Evolutionary conservation across 768 basidiomycete species (phyloP), one percentile per base, ranked within the genome.

Genomic region (Daedaleopsis nitida): DNA sequence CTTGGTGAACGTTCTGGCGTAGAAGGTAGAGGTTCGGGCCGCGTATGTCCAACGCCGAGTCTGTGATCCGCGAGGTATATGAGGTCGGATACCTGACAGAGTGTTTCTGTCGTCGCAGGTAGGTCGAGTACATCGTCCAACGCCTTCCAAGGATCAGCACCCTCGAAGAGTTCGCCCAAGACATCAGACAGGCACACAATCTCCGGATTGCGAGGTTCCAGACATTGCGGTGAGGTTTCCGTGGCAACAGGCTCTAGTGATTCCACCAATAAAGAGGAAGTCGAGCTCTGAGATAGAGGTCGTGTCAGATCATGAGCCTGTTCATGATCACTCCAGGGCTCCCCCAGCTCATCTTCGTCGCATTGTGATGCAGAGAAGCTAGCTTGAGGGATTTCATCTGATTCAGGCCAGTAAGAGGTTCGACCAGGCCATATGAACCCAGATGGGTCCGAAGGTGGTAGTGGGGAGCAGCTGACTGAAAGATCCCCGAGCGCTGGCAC

Each of bases 81-180:
- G 27, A 32, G 7, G 27, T 32, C 27, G 27, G 27, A 7, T 32
- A 7, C 27, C 7, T 3, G 27, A 32, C 27, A 32, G 27, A 32
- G 7, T 32, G 27, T 32, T 32, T 32, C 27, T 32, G 27, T 3
- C 27, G 27, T 32, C 27, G 17, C 39, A 13, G 61, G 45, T 5
- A 67, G 51, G 5, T 48, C 59, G 10, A 68, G 51, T 13, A 68
- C 17, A 0, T 50, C 42, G 39, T 61, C 60, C 19, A 71, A 58
- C 3, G 52, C 57, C 5, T 9, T 16, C 66, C 68, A 69, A 9
- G 65, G 68, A 38, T 71, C 65, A 9, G 66, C 58, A 11, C 57
- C 59, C 24, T 65, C 66, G 44, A 71, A 71, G 1, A 71, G 58
- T 10, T 60, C 51, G 12, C 68, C 70, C 21, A 71, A 39, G 21